Evolutionary conservation across 345 rosid genomes (phyloP).

Genomic region (Durio zibethinus): DNA sequence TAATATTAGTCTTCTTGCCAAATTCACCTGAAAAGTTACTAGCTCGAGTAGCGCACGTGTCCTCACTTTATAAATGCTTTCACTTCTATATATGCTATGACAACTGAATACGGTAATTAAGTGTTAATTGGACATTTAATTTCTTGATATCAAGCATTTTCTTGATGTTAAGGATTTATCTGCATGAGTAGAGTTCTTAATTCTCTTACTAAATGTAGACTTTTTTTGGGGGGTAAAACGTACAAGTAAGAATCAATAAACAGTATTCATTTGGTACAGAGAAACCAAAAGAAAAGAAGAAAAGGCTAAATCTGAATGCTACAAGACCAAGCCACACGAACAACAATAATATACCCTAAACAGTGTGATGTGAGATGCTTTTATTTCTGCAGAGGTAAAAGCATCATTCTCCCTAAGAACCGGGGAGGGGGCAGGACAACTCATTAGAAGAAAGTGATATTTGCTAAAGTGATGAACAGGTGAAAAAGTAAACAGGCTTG

Average conservation of each 20-base stretch:
- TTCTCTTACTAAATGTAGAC: no score
- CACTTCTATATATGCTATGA: not conserved
- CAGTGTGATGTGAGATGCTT: not conserved
- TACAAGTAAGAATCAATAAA: not conserved
- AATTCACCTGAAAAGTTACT: slow-evolving; percentile 13
- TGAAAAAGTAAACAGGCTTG: not conserved
- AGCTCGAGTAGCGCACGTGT: not conserved
- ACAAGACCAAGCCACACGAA: not conserved
- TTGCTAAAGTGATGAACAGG: not conserved
- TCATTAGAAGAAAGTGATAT: not conserved
- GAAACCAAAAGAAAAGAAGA: not conserved
- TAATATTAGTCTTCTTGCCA: slow-evolving; percentile 6
- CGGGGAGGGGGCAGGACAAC: no score
- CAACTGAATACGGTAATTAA: not conserved
- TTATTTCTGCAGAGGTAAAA: not conserved
- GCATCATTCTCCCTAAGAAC: not conserved
- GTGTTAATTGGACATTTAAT: not conserved
- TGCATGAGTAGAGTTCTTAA: no score
- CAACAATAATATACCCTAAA: not conserved
- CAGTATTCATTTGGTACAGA: not conserved
- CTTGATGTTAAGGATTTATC: no score
- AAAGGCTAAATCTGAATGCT: not conserved
- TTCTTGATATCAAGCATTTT: no score
- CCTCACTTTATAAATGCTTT: not conserved
- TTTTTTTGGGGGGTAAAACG: no score